Base-by-base conservation (phyloP, 1,284 basidiomycete genomes). In the Ceratobasidium sp. region DNA sequence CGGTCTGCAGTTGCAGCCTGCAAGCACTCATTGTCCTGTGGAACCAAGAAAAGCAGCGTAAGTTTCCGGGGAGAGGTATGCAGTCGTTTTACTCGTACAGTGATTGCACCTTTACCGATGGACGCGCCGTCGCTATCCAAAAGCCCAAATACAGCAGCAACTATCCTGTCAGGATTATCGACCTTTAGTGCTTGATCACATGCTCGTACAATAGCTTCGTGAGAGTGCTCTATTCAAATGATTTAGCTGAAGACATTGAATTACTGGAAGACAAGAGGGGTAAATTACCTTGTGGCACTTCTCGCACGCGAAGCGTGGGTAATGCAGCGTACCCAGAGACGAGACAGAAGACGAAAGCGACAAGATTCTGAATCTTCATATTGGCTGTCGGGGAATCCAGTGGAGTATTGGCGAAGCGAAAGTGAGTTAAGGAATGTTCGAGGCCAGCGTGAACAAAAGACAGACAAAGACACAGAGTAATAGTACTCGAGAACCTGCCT, bases 91-190 rank as follows among this genome's bases (percentile, higher is more conserved):
- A n/a, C 8, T 55, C 64, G n/a, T 78, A 89, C 90, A 54, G 87
- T 86, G 80, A 91, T 87, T 50, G 87, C 85, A 12, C 91, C 91
- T 69, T 85, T 85, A 77, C 90, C 91, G 8, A 80, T 81, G 0
- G 86, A 83, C 3, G 90, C 91, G 16, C 91, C 91, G 18, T 89
- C 90, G 80, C 90, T 88, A 27, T 91, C 91, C 20, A 92, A 86
- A 18, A 92, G 88, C 77, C 86, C 88, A 81, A 92, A 92, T 60
- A 92, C 89, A 20, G 90, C 86, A 81, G 92, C 91, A 35, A 83
- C 80, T 80, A 92, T 90, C n/a, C 84, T 82, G 78, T 88, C 85
- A 3, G 91, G 90, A 83, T 93, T 93, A 85, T 91, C 88, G 77
- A 87, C 80, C 67, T 84, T 83, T 64, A 92, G 84, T 66, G 83